phyloP scores from a whole-genome alignment of 768 basidiomycete genomes.

The Mycena chlorophos region DNA sequence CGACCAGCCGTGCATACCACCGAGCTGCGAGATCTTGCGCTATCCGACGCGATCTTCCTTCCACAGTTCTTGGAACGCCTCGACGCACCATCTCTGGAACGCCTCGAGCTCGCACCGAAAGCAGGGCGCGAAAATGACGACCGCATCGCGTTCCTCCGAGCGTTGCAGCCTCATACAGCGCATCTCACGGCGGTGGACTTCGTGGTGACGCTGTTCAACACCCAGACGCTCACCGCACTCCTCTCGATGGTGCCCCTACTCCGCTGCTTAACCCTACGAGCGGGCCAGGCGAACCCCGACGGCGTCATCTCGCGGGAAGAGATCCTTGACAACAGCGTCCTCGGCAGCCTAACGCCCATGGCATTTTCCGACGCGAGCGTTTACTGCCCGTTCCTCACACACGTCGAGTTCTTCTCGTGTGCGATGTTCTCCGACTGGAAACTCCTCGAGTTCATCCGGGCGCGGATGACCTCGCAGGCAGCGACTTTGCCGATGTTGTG shows the following conservation, averaged over 20 bases:
- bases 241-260: background rate
- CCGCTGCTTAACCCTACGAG: background rate
- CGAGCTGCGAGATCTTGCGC: background rate
- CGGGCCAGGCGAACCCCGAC: background rate
- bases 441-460: background rate
- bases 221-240: background rate
- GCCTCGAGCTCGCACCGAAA: background rate
- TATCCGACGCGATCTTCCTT: background rate
- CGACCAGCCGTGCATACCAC: background rate
- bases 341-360: background rate
- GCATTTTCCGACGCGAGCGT: background rate
- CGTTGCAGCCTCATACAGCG: background rate
- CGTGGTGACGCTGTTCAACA: background rate
- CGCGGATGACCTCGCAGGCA: background rate
- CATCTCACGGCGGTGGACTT: background rate
- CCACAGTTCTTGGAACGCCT: background rate
- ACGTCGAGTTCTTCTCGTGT: background rate
- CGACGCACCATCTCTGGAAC: background rate
- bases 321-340: background rate
- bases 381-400: background rate
- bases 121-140: background rate
- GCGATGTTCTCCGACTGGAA: background rate
- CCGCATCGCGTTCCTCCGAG: background rate
- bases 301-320: background rate
- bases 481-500: background rate